phyloP scores from a whole-genome alignment of 2,329 filamentous ascomycete genomes.

The Arachnomyces sp. region DNA sequence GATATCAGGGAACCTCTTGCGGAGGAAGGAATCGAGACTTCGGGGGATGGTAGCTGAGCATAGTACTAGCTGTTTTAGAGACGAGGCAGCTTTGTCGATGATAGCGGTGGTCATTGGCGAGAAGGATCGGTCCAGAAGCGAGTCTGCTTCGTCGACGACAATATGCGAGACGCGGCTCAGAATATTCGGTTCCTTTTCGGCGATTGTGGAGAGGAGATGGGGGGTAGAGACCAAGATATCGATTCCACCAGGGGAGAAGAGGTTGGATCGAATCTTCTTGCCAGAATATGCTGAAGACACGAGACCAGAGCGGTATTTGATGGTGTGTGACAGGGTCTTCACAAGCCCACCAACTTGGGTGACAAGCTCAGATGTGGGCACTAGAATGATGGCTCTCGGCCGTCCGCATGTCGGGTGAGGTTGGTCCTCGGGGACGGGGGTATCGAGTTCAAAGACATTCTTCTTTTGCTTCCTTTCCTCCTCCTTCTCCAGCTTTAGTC shows the following conservation, averaged over 20 bases:
- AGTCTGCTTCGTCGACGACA: slow-evolving; percentile 92
- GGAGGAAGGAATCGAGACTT: slow-evolving; percentile 78
- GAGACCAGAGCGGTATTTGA: slow-evolving; percentile 78
- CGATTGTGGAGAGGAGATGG: slow-evolving; percentile 79
- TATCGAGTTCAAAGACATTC: slow-evolving; percentile 54
- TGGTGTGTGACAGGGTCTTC: slow-evolving; percentile 72
- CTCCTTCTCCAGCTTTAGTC: slow-evolving; percentile 36
- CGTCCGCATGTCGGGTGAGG: slow-evolving; percentile 66
- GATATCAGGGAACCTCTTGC: slow-evolving; percentile 72
- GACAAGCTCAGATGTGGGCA: slow-evolving; percentile 88
- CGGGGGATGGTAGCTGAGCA: slow-evolving; percentile 95
- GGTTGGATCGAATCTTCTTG: slow-evolving; percentile 70
- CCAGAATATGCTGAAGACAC: slow-evolving; percentile 71
- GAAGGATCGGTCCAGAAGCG: slow-evolving; percentile 88
- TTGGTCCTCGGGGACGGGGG: slow-evolving; percentile 52
- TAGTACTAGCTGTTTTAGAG: slow-evolving; percentile 75
- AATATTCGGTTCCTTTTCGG: slow-evolving; percentile 81
- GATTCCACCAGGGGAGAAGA: slow-evolving; percentile 73
- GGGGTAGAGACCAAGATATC: slow-evolving; percentile 84
- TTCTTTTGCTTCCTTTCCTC: slow-evolving; percentile 39
- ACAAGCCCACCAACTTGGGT: slow-evolving; percentile 73
- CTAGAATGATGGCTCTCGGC: slow-evolving; percentile 74
- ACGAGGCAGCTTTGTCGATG: slow-evolving; percentile 71
- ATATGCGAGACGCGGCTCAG: slow-evolving; percentile 85
- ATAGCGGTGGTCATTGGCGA: slow-evolving; percentile 72